A percentile compares a stretch with the other conserved stretches of the same genome.
Evolutionary conservation across 148 eudicot genomes (phyloP).

Genomic region (Cornus kousa): DNA sequence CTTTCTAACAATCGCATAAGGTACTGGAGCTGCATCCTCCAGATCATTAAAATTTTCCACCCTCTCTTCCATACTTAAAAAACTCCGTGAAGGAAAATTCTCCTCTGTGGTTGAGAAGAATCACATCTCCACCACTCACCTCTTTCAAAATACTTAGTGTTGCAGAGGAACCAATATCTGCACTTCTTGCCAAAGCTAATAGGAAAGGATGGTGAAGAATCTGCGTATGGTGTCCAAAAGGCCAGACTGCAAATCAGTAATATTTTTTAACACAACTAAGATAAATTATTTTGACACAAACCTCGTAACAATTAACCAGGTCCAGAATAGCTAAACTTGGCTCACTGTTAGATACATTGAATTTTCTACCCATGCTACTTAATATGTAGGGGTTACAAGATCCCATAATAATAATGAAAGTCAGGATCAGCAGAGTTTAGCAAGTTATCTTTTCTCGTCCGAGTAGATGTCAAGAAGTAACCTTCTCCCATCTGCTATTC

Average conservation of each 20-base stretch:
- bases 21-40: not conserved
- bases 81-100: slow-evolving; percentile 9
- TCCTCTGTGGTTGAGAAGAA: not conserved
- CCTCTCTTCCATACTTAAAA: not conserved
- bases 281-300: too few species aligned
- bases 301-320: not conserved
- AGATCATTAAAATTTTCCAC: slow-evolving; percentile 1
- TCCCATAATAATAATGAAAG: too few species aligned
- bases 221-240: not conserved
- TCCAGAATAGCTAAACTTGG: not conserved
- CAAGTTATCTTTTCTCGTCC: too few species aligned
- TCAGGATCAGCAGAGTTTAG: not conserved
- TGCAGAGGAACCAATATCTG: slow-evolving; percentile 62
- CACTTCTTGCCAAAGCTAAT: slow-evolving; percentile 71
- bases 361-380: not conserved
- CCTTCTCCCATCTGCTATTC: too few species aligned
- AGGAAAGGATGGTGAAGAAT: slow-evolving; percentile 44
- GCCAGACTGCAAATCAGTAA: not conserved
- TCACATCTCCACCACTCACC: slow-evolving; percentile 3
- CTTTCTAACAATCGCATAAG: too few species aligned
- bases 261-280: too few species aligned
- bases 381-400: not conserved
- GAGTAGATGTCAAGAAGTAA: too few species aligned
- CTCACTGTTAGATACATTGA: too few species aligned
- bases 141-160: slow-evolving; percentile 35